These are phyloP conservation scores for Erigeron canadensis DNA, from an alignment of 129 eudicot species.

Conservation along the genomic window DNA sequence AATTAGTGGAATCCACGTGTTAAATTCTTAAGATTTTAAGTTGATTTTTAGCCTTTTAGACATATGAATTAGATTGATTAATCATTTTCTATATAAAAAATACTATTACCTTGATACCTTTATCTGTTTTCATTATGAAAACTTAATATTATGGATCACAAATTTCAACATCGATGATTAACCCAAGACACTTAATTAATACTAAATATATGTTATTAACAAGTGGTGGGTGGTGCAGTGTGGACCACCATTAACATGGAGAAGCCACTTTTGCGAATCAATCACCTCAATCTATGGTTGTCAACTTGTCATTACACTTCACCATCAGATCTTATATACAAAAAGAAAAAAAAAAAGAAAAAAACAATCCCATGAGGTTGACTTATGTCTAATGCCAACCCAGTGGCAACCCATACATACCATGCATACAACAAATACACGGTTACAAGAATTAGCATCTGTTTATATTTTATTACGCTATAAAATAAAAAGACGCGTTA, in stretches of 20 bases:
- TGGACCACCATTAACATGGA: constrained; percentile 18
- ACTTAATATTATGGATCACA: background rate
- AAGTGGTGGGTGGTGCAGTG: constrained; percentile 3
- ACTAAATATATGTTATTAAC: no score
- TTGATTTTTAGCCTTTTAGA: no score
- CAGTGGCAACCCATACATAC: background rate
- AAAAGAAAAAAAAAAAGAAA: constrained; percentile 5
- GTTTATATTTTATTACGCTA: background rate
- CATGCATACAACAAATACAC: background rate
- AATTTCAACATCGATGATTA: background rate
- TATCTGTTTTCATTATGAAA: background rate
- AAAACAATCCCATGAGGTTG: constrained; percentile 7
- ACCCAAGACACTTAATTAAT: background rate
- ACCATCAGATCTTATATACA: background rate
- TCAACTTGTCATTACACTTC: background rate
- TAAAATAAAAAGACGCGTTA: background rate
- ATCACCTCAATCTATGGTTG: constrained; percentile 14
- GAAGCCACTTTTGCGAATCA: background rate
- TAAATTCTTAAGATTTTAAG: no score
- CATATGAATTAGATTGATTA: no score
- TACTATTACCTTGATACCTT: no score
- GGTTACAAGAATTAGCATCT: background rate
- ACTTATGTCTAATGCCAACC: constrained; percentile 18
- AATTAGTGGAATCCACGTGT: no score
- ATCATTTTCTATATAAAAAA: background rate